Percentiles rank a stretch among this genome's conserved stretches.
Conservation (phyloP, 148 eudicot species). For the Silene conica region DNA sequence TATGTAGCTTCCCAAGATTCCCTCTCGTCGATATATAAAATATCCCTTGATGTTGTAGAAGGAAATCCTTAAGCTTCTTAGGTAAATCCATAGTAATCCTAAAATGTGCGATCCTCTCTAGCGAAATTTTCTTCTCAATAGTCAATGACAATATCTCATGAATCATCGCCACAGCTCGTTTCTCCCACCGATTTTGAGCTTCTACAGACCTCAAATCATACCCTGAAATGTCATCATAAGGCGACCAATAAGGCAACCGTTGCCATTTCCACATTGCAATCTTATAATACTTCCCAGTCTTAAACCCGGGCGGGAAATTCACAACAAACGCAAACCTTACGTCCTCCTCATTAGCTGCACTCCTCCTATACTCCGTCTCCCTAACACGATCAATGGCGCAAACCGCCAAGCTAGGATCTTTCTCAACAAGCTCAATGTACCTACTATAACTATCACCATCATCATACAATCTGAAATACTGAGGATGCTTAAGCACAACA, state of each 20-base stretch:
- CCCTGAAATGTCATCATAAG: constrained; percentile 79
- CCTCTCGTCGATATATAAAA: constrained; percentile 95
- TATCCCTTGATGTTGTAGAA: constrained; percentile 92
- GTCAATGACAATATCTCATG: constrained; percentile 85
- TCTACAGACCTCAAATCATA: constrained; percentile 87
- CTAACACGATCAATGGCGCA: constrained; percentile 75
- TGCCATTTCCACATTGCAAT: constrained; percentile 99
- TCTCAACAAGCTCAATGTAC: constrained; percentile 75
- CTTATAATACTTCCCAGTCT: constrained; percentile 71
- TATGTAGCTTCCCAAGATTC: constrained; percentile 91
- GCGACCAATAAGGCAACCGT: constrained; percentile 95
- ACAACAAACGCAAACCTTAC: constrained; percentile 75
- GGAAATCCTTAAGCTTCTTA: constrained; percentile 78
- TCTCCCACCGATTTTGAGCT: constrained; percentile 92
- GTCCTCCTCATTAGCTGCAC: constrained; percentile 68
- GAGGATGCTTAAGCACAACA: constrained; percentile 68
- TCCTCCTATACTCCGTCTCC: constrained; percentile 85
- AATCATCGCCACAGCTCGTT: constrained; percentile 76
- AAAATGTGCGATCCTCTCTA: constrained; percentile 97
- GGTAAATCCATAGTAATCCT: constrained; percentile 74
- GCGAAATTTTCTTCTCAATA: constrained; percentile 89
- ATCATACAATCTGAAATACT: constrained; percentile 75
- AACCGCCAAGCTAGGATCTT: constrained; percentile 44
- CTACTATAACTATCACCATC: constrained; percentile 59
- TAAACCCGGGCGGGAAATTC: constrained; percentile 96